These are phyloP conservation scores for Fusarium sp. DNA, from an alignment of 2,329 filamentous ascomycete species.

Conservation along the genomic window DNA sequence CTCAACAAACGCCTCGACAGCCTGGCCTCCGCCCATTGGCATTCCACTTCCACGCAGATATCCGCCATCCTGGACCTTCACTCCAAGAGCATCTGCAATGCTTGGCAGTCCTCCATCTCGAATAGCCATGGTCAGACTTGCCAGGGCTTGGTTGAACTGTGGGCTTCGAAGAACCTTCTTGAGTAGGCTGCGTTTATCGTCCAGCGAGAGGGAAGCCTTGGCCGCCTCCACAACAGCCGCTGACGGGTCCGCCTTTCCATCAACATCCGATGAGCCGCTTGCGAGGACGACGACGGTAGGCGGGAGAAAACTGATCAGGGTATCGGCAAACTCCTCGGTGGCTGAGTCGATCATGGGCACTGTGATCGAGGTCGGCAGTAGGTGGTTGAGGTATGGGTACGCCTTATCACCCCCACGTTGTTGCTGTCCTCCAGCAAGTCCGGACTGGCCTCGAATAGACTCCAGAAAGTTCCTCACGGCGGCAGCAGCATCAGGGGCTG, in stretches of 20 bases:
- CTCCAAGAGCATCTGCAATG: slow-evolving; percentile 85
- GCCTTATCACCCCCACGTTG: slow-evolving; percentile 62
- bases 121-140: slow-evolving; percentile 87
- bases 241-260: slow-evolving; percentile 73
- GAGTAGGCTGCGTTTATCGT: slow-evolving; percentile 84
- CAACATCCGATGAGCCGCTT: slow-evolving; percentile 70
- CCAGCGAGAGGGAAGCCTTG: slow-evolving; percentile 76
- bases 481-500: slow-evolving; percentile 75
- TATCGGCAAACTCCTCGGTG: slow-evolving; percentile 76
- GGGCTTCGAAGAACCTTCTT: slow-evolving; percentile 87
- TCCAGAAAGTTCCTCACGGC: slow-evolving; percentile 90
- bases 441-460: slow-evolving; percentile 74
- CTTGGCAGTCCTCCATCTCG: slow-evolving; percentile 91
- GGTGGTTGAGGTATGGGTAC: slow-evolving; percentile 87
- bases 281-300: slow-evolving; percentile 81
- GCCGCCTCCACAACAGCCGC: slow-evolving; percentile 77
- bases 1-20: slow-evolving; percentile 90
- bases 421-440: slow-evolving; percentile 52
- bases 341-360: slow-evolving; percentile 78
- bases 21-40: slow-evolving; percentile 88
- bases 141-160: slow-evolving; percentile 89
- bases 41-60: slow-evolving; percentile 82
- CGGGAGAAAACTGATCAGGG: slow-evolving; percentile 82
- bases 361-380: slow-evolving; percentile 82
- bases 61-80: slow-evolving; percentile 87